These are phyloP conservation scores for Aspergillus luchuensis DNA, from an alignment of 2,329 filamentous ascomycete genomes.

Conservation along the genomic window DNA sequence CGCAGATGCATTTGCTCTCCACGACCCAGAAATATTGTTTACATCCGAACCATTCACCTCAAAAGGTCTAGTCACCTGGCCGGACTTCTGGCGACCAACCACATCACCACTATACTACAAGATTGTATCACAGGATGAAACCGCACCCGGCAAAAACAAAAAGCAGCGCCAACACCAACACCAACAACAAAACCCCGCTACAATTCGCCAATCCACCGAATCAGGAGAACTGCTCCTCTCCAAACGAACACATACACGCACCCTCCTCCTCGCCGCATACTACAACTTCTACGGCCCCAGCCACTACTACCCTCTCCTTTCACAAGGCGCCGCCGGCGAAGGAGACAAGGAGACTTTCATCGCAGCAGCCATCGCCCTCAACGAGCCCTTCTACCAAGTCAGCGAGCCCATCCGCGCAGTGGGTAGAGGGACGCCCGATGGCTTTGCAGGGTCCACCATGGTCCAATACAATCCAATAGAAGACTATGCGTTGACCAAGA, in stretches of 20 bases:
- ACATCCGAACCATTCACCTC: constrained; percentile 51
- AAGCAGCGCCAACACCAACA: no score
- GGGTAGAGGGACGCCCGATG: constrained; percentile 30
- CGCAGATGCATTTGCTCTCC: constrained; percentile 54
- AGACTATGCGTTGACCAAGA: constrained; percentile 32
- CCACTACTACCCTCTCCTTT: constrained; percentile 32
- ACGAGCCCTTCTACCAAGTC: constrained; percentile 48
- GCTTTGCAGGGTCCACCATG: constrained; percentile 43
- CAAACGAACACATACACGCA: constrained; percentile 34
- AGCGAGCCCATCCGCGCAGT: constrained; percentile 40
- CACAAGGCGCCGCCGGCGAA: constrained; percentile 39
- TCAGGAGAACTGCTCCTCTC: constrained; percentile 37
- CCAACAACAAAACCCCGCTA: constrained; percentile 34
- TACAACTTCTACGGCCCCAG: constrained; percentile 36
- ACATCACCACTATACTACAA: constrained; percentile 42
- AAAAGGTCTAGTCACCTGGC: constrained; percentile 59
- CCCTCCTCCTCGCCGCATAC: constrained; percentile 38
- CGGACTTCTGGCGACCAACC: constrained; percentile 51
- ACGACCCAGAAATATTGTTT: constrained; percentile 48
- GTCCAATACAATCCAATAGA: constrained; percentile 42
- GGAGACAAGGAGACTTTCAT: constrained; percentile 34
- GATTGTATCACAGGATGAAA: constrained; percentile 43
- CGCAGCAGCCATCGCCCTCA: constrained; percentile 31
- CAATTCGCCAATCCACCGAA: constrained; percentile 36
- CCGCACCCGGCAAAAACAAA: background rate